phyloP scores from a whole-genome alignment of 169 alveolate species.

The Eimeria tenella region DNA sequence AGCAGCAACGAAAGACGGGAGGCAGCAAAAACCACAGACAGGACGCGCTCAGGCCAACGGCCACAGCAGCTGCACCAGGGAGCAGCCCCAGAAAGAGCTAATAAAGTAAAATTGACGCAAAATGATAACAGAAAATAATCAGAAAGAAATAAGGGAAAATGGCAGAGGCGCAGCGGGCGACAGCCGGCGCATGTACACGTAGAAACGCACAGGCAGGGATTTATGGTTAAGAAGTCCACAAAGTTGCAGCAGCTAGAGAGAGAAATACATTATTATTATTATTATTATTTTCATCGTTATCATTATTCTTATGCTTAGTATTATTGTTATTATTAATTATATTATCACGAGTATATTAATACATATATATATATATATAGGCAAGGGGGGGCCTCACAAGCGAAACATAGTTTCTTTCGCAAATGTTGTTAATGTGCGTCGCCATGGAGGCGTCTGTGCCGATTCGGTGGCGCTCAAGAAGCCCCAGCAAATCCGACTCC shows the following conservation, averaged over 20 bases:
- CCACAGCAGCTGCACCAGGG: not conserved
- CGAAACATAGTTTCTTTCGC: slow-evolving; percentile 97
- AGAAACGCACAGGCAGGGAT: not conserved
- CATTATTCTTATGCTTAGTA: not conserved
- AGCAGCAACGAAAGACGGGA: not conserved
- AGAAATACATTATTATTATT: too few relatives aligned
- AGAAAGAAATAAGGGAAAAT: too few relatives aligned
- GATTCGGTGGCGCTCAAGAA: slow-evolving; percentile 98
- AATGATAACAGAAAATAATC: too few relatives aligned
- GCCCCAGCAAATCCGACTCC: slow-evolving; percentile 96
- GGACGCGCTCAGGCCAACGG: too few relatives aligned
- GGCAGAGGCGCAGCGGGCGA: too few relatives aligned
- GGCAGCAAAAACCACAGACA: not conserved
- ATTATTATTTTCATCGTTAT: too few relatives aligned
- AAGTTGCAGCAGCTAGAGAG: too few relatives aligned
- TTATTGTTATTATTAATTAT: not conserved
- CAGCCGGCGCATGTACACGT: not conserved
- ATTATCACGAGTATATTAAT: too few relatives aligned
- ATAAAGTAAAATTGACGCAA: too few relatives aligned
- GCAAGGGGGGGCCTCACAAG: slow-evolving; percentile 78
- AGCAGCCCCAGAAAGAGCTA: too few relatives aligned
- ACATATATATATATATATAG: not conserved
- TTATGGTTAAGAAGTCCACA: too few relatives aligned
- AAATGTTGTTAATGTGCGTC: slow-evolving; percentile 97
- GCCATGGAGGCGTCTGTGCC: slow-evolving; percentile 99